phyloP scores from a whole-genome alignment of 257 asterid species.

The Solanum microdontum region DNA sequence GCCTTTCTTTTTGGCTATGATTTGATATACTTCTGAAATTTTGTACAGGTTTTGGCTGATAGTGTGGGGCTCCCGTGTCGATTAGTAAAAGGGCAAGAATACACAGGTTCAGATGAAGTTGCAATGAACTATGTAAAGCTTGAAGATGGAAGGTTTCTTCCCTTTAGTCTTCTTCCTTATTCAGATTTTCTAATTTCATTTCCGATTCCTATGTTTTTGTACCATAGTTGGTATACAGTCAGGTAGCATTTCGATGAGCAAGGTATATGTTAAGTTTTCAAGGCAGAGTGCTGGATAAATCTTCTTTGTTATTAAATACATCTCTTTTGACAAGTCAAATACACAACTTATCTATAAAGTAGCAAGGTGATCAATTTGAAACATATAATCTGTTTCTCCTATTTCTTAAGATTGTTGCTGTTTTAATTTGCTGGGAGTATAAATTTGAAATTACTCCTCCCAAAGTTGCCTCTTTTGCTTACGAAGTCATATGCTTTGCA shows the following conservation, averaged over 20 bases:
- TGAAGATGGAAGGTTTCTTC: constrained; percentile 57
- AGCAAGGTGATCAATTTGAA: not conserved
- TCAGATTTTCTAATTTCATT: not conserved
- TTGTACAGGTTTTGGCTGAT: constrained; percentile 87
- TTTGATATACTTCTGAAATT: constrained; percentile 13
- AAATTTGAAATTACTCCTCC: not conserved
- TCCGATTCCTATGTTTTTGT: not conserved
- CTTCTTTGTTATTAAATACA: not conserved
- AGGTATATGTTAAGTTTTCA: not conserved
- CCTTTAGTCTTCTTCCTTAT: not conserved
- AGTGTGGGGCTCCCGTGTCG: constrained; percentile 71
- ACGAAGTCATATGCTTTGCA: constrained; percentile 15
- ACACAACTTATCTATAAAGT: not conserved
- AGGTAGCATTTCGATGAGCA: not conserved
- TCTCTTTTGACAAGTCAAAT: not conserved
- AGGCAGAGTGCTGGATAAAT: not conserved
- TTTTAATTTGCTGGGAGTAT: not conserved
- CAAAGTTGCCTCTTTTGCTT: not conserved
- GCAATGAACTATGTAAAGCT: constrained; percentile 77
- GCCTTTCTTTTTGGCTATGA: not conserved
- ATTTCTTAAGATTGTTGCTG: not conserved
- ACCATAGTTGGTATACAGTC: not conserved
- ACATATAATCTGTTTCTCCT: not conserved
- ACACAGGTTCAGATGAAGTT: constrained; percentile 83
- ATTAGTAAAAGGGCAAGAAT: constrained; percentile 75